These are phyloP conservation scores for Eimeria sp. DNA, from an alignment of 169 alveolate species.

Conservation along the genomic window DNA sequence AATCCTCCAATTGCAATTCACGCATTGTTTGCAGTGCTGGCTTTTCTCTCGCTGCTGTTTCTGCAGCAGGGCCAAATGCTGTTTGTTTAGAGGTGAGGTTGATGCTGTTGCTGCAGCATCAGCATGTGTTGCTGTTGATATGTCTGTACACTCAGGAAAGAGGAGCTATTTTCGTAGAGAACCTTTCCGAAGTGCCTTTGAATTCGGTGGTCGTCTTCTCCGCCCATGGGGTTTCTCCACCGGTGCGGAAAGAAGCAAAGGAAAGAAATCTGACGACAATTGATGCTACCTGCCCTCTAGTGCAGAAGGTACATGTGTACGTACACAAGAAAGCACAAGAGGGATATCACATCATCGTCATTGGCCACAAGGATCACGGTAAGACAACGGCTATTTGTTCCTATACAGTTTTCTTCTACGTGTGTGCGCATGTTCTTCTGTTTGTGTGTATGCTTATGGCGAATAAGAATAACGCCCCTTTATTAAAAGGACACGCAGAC, in stretches of 20 bases:
- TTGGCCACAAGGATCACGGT: slow-evolving; percentile 91
- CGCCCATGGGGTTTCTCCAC: slow-evolving; percentile 93
- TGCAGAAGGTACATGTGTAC: slow-evolving; percentile 92
- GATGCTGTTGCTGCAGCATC: not conserved
- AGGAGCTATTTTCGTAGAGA: slow-evolving; percentile 92
- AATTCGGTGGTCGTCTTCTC: slow-evolving; percentile 88
- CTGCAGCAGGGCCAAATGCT: no score
- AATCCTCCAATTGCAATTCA: no score
- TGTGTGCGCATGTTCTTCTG: not conserved
- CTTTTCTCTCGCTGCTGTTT: no score
- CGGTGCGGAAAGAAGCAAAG: slow-evolving; percentile 87
- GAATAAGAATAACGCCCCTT: no score
- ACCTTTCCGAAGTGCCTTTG: slow-evolving; percentile 89
- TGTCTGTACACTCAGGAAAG: slow-evolving; percentile 79
- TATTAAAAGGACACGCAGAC: no score
- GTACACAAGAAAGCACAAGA: slow-evolving; percentile 91
- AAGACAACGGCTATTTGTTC: not conserved
- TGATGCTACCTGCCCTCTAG: slow-evolving; percentile 94
- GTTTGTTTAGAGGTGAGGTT: not conserved
- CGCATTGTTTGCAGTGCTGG: no score
- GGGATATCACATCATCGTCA: slow-evolving; percentile 90
- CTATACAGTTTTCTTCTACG: no score
- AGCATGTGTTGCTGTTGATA: not conserved
- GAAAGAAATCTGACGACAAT: slow-evolving; percentile 87
- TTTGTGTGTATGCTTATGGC: no score